Base-by-base conservation (phyloP, 2,329 filamentous ascomycete species). In the Paracoccidioides lutzii region DNA sequence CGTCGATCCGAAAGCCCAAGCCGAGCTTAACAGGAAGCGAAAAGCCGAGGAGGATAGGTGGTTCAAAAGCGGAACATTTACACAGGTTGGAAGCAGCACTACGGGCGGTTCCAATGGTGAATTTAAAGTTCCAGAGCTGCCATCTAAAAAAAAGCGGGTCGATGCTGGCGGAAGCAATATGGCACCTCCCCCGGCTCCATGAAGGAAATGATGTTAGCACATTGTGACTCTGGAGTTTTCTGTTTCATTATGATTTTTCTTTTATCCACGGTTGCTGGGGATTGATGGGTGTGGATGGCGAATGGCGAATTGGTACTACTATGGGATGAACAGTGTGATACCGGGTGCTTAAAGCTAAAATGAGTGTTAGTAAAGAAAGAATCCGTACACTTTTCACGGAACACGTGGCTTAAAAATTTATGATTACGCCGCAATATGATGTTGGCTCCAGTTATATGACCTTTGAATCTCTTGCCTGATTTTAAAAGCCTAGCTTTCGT, bases 31-130 rank as follows among this genome's bases (percentile, higher is more conserved):
- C 67, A 81, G 89, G 64, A 97, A 97, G 76, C 78, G 90, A 60
- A 94, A 95, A 69, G 90, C 89, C 0, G 93, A 97, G 60, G 89
- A 95, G 68, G 91, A 97, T 67, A 79, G 89, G 41, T 98, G 90
- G 85, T 98, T 98, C 76, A 95, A 93, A 71, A 88, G 89, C 49
- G 93, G 93, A n/a, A 90, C 88, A 0, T 98, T 98, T 67, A 96
- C 93, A 7, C 90, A 96, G 69, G 81, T 95, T 55, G 83, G 83
- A 8, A 62, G 61, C 45, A 41, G 10, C 40, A 43, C 37, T 35
- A 15, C 66, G 65, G 35, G 59, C 51, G 44, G 57, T 50, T 48
- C 54, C 53, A 58, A 58, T 49, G 59, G 59, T 54, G 61, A 44
- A 60, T 95, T 96, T 78, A 95, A 90, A 71, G 85, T 94, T 42